Base-by-base conservation (phyloP, 1,139 yeast genomes). In the Yamadazyma diospyri region DNA sequence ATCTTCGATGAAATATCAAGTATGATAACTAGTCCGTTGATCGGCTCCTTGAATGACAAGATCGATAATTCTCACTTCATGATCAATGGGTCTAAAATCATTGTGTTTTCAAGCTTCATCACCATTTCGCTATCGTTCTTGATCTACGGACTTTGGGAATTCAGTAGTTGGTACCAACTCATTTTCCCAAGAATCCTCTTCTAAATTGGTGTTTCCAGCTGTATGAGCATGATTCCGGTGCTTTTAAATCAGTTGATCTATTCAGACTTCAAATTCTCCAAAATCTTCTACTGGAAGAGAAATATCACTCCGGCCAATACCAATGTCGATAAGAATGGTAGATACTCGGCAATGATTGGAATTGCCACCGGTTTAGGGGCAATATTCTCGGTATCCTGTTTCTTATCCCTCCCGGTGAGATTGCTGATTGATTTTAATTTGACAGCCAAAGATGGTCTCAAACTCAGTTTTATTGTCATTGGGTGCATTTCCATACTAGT, bases 361-460 rank as follows among this genome's bases (percentile, higher is more conserved):
- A 52, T 79, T 4, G 60, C 72, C 30, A 66, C 84, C 9, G 89
- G 89, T 0, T 47, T 78, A 9, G 92, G 92, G 24, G 92, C 89
- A 1, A 69, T 77, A 1, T 73, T 75, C 41, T 61, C 81, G 0
- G 81, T 76, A 2, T 54, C 71, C 1, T 53, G 60, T 24, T 69
- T 73, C 33, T 51, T 77, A 19, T 67, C 81, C 4, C 51, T 69
- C 23, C 81, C 79, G 1, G 67, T 68, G 2, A 57, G 53, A 27
- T 55, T 69, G 34, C 59, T 58, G 12, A 48, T 53, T 9, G 40
- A 46, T 12, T 49, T 50, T 24, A 48, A 47, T n/a, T 34, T 60
- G 15, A 41, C 54, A n/a, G 43, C 71, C 4, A 57, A 57, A 25
- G 53, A 50, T 3, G 72, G 79, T 1, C 51, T 81, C 32, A 61